Base-by-base conservation (phyloP, 2,329 filamentous ascomycete species). In the Bretziella fagacearum region DNA sequence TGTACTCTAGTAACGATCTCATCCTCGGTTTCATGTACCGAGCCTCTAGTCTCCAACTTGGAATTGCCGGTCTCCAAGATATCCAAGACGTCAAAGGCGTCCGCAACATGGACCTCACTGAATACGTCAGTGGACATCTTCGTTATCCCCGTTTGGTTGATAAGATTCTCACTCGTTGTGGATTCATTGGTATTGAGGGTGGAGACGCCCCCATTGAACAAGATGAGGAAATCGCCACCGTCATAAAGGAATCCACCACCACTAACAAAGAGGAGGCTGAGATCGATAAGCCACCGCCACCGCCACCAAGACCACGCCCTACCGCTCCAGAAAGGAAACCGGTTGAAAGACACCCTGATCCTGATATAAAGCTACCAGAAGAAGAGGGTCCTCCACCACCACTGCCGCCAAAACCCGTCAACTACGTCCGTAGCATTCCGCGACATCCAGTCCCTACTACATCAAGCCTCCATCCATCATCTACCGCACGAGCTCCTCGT, bases 21-120 rank as follows among this genome's bases (percentile, higher is more conserved):
- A 77, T 95, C 26, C 74, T 95, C 1, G 86, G 77, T 1, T 89
- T 94, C 58, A 66, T 94, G 15, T 94, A 95, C 60, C 77, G 87
- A 37, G 80, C 84, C 2, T 85, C 82, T 33, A 86, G 79, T 50
- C 73, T 93, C 23, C 81, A 91, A 53, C 71, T 83, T 33, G 87
- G 87, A 3, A 75, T 94, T 35, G 86, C 86, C 0, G 89, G 87
- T 0, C 65, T 96, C 1, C 82, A 94, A 58, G 69, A 76, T 26
- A 74, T 93, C 20, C 56, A 76, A 49, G 72, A 69, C 6, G 74
- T 87, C 13, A 69, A 73, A 4, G 80, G 80, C 2, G 70, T 91
- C 57, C 60, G 69, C 51, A 74, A 74, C 51, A 55, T 74, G 13
- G 60, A 75, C 48, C 59, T 75, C 20, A 73, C 67, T 52, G 63